Conservation (phyloP, 23 red algal genomes). For the Cyanidium caldarium region DNA sequence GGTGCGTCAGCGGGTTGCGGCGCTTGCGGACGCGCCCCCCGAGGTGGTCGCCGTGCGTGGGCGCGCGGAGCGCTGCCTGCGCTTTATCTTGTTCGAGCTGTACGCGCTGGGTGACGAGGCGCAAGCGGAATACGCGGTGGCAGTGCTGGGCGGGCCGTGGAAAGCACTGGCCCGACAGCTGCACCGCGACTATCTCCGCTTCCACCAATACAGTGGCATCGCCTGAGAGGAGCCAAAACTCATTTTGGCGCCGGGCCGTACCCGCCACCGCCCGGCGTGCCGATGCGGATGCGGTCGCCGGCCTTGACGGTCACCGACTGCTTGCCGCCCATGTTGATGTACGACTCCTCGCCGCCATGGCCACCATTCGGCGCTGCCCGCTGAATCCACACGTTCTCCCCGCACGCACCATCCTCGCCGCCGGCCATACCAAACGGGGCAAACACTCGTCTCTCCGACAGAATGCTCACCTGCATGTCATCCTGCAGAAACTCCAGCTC, state of each 20-base stretch:
- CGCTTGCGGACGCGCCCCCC: background rate
- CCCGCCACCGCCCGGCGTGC: slow-evolving; percentile 83
- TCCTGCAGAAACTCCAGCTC: slow-evolving; percentile 51
- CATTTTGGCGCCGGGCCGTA: slow-evolving; percentile 22
- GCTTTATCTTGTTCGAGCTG: background rate
- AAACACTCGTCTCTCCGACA: slow-evolving; percentile 60
- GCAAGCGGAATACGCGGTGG: too few relatives aligned
- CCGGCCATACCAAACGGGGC: slow-evolving; percentile 56
- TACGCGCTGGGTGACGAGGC: background rate
- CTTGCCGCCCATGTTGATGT: slow-evolving; percentile 46
- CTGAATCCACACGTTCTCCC: slow-evolving; percentile 24
- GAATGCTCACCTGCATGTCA: slow-evolving; percentile 27
- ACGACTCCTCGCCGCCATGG: background rate
- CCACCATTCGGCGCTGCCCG: background rate
- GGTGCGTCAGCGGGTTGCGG: background rate
- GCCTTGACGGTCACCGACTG: slow-evolving; percentile 19
- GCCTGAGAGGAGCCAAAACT: background rate
- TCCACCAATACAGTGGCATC: background rate
- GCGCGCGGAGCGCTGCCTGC: background rate
- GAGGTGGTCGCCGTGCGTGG: background rate
- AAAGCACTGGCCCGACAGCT: too few relatives aligned
- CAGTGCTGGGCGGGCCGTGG: too few relatives aligned
- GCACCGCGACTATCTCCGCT: background rate
- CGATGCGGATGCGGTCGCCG: slow-evolving; percentile 58
- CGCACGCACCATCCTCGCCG: slow-evolving; percentile 35